A percentile compares a stretch with the other conserved stretches of the same genome.
Evolutionary conservation across 2,329 filamentous ascomycete genomes (phyloP).

Genomic region (Fulvia fulva): DNA sequence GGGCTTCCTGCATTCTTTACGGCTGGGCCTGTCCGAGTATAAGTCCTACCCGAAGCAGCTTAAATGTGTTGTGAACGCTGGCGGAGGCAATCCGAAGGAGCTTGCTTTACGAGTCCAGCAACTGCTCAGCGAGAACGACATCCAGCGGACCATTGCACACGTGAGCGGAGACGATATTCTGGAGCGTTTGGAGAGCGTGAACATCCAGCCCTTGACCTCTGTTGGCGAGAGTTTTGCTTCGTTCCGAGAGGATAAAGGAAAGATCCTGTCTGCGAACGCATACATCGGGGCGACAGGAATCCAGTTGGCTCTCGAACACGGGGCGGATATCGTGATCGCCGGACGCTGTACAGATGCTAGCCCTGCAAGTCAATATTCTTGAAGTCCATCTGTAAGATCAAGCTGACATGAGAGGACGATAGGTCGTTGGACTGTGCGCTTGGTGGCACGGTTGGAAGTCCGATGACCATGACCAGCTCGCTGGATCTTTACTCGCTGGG

Average conservation of each 20-base stretch:
- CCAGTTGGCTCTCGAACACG: constrained; percentile 34
- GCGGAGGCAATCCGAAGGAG: constrained; percentile 50
- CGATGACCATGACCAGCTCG: constrained; percentile 34
- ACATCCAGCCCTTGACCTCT: background rate
- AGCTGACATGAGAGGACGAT: too few relatives aligned
- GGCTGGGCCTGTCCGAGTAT: constrained; percentile 43
- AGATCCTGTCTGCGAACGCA: constrained; percentile 26
- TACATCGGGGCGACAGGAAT: constrained; percentile 41
- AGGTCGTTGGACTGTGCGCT: too few relatives aligned
- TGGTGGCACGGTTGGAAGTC: constrained; percentile 41
- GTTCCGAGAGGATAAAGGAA: background rate
- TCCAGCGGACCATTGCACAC: constrained; percentile 43
- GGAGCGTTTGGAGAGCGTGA: background rate
- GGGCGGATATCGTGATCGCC: constrained; percentile 40
- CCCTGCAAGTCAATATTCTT: constrained; percentile 37
- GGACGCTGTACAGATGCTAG: constrained; percentile 39
- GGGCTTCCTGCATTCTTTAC: constrained; percentile 28
- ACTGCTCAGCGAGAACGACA: constrained; percentile 27
- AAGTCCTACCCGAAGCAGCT: constrained; percentile 46
- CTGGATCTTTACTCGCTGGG: constrained; percentile 36
- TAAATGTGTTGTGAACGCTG: constrained; percentile 53
- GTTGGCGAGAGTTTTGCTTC: background rate
- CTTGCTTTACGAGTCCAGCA: constrained; percentile 44
- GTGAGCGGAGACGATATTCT: constrained; percentile 38
- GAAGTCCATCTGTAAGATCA: too few relatives aligned